A percentile compares a stretch with the other conserved stretches of the same genome.
phyloP scores from a whole-genome alignment of 805 yeast species.

The Candida michaelii region DNA sequence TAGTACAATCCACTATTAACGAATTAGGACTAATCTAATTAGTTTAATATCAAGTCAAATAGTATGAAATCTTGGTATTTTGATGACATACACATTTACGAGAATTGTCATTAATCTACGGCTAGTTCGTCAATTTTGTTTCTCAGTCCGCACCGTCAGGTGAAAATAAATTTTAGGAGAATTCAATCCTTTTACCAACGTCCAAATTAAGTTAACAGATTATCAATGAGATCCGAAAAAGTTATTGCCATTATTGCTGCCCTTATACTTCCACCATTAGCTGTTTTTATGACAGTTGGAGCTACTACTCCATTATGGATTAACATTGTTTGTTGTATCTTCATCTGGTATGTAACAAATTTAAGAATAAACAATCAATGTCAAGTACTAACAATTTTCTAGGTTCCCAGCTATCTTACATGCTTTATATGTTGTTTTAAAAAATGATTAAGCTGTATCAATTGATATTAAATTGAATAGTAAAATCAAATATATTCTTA shows the following conservation, averaged over 20 bases:
- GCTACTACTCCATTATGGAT: conserved; percentile 62
- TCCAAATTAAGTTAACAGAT: neutral
- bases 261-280: conserved; percentile 69
- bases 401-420: conserved; percentile 76
- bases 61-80: too few relatives aligned
- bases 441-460: conserved; percentile 4
- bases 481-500: neutral
- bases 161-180: conserved; percentile 2
- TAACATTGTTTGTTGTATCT: conserved; percentile 61
- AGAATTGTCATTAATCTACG: conserved; percentile 2
- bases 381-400: conserved; percentile 2
- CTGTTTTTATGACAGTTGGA: conserved; percentile 71
- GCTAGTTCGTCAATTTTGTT: conserved; percentile 1
- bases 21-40: too few relatives aligned
- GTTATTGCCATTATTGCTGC: conserved; percentile 47
- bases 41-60: too few relatives aligned
- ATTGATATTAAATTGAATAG: neutral
- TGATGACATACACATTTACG: neutral
- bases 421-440: conserved; percentile 62
- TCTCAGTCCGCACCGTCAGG: conserved; percentile 1
- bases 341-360: conserved; percentile 40
- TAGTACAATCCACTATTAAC: too few relatives aligned
- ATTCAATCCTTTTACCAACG: neutral
- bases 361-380: neutral
- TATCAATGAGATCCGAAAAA: conserved; percentile 39